Base-by-base conservation (phyloP, 345 rosid species). In the Eucalyptus cloeziana region DNA sequence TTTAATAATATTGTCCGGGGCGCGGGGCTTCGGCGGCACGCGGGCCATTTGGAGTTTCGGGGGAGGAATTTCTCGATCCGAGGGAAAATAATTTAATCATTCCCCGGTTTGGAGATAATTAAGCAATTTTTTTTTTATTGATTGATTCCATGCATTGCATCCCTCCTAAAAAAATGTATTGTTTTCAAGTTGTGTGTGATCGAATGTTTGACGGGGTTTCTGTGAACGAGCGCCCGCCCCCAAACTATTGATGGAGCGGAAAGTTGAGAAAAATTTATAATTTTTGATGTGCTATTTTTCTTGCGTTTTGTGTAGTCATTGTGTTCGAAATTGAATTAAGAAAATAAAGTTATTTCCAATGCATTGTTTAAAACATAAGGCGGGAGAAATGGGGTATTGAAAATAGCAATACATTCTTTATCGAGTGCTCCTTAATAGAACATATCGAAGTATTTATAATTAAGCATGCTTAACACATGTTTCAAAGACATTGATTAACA, bases 251-350 rank as follows among this genome's bases (percentile, higher is more conserved):
- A 69, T 19, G 24, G 44, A 69, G 22, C 11, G 15, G 13, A 40
- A 69, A 33, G 40, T 31, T 8, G 43, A 64, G 80, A 9, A 69
- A 69, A 31, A 16, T 0, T 16, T 33, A 1, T 0, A 5, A 8
- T 62, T 62, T 62, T 62, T 30, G 1, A 30, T 13, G 33, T 13
- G 15, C 69, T 62, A 14, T n/a, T 64, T 1, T 14, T 64, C 5
- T 64, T 7, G 3, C 0, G 10, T n/a, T 64, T 14, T n/a, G 37
- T 30, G 16, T 2, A 0, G 19, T 7, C 76, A 13, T 1, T 14
- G 10, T 64, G 9, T 64, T n/a, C 21, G 37, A 7, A 14, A 37
- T 3, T 71, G 45, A 71, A 33, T 8, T 17, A 19, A 6, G 45
- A 19, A 40, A 37, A 76, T 37, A 6, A 12, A 19, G 21, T 40